These are phyloP conservation scores for Geotrichum macrosporum DNA, from an alignment of 1,139 yeast genomes.

Conservation along the genomic window DNA sequence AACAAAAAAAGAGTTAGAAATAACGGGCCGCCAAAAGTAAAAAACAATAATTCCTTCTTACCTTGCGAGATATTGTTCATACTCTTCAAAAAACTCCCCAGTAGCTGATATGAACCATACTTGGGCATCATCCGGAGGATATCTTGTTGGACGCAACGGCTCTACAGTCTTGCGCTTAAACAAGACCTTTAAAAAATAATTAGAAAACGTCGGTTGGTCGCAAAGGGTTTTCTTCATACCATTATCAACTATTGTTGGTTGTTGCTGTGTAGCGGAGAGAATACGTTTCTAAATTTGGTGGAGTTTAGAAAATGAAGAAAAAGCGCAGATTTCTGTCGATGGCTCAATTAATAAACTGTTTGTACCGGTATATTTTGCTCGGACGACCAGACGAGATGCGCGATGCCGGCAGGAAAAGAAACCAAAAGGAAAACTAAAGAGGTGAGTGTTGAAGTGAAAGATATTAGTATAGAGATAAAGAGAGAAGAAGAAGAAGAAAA, in stretches of 20 bases:
- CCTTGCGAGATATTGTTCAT: slow-evolving; percentile 63
- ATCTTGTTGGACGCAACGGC: slow-evolving; percentile 29
- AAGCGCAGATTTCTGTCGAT: no score
- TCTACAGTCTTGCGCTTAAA: slow-evolving; percentile 39
- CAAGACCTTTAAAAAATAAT: slow-evolving; percentile 26
- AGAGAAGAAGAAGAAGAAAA: neutral
- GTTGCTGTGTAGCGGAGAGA: neutral
- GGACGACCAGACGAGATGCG: no score
- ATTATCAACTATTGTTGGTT: neutral
- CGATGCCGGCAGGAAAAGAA: no score
- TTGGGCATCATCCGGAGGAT: slow-evolving; percentile 31
- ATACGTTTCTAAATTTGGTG: neutral
- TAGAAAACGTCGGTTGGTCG: neutral
- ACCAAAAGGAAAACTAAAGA: neutral
- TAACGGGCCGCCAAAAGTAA: no score
- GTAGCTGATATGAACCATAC: slow-evolving; percentile 79
- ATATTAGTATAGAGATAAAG: neutral
- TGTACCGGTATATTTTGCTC: no score
- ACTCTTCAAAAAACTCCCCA: slow-evolving; percentile 76
- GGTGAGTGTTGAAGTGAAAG: neutral
- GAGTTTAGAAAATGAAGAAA: no score
- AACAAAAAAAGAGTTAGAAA: neutral
- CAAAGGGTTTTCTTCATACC: neutral
- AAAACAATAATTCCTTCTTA: no score
- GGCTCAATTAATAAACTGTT: no score